Percentiles rank a stretch among this genome's conserved stretches.
Conservation (phyloP, 805 yeast genomes). For the Cephaloascus fragrans region DNA sequence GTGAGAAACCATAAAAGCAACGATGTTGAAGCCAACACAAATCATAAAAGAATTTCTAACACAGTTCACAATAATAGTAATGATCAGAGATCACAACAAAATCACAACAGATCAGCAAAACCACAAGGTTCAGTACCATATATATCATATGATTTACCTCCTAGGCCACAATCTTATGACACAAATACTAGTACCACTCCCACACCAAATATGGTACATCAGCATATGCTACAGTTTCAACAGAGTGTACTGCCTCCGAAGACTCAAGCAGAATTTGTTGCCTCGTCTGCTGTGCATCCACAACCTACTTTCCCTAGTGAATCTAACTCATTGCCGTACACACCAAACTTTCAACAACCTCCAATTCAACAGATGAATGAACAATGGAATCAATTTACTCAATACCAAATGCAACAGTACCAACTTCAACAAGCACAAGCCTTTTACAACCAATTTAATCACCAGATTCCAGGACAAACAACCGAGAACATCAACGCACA, state of each 20-base stretch:
- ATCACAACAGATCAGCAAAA: background rate
- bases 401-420: slow-evolving; percentile 6
- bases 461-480: slow-evolving; percentile 5
- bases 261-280: no score
- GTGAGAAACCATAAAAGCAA: slow-evolving; percentile 25
- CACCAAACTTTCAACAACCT: no score
- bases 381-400: slow-evolving; percentile 4
- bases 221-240: slow-evolving; percentile 9
- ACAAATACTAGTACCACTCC: background rate
- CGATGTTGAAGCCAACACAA: slow-evolving; percentile 8
- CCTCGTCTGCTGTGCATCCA: no score
- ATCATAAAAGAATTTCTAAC: slow-evolving; percentile 1
- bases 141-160: background rate
- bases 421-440: background rate
- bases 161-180: background rate
- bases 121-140: no score
- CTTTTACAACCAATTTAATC: slow-evolving; percentile 3
- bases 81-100: background rate
- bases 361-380: slow-evolving; percentile 1
- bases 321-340: no score
- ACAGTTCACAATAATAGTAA: slow-evolving; percentile 2
- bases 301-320: no score
- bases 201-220: slow-evolving; percentile 3
- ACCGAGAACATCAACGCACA: slow-evolving; percentile 5
- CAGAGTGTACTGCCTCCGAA: no score